A percentile compares a stretch with the other conserved stretches of the same genome.
Conservation (phyloP, 2,329 filamentous ascomycete genomes). For the Cercospora canescens region DNA sequence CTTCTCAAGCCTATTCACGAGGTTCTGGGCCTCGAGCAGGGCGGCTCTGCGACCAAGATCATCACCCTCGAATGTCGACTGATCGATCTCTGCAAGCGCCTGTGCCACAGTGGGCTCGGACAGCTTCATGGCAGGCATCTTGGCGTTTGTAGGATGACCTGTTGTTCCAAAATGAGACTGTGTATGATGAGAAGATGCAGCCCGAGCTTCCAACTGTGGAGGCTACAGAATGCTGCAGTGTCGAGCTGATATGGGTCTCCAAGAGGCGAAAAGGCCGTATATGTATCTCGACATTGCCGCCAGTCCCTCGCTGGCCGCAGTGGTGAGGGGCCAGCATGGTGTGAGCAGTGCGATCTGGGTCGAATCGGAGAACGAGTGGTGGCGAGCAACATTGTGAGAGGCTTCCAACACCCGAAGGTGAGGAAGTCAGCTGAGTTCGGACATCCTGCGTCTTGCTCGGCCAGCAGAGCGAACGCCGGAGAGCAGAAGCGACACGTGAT, state of each 20-base stretch:
- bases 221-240: not conserved
- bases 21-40: not conserved
- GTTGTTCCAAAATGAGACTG: not conserved
- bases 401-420: not conserved
- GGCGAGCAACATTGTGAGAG: not conserved
- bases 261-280: not conserved
- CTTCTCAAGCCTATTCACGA: not conserved
- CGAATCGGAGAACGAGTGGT: not conserved
- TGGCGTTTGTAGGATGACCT: not conserved
- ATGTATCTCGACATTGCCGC: not conserved
- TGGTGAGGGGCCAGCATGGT: not conserved
- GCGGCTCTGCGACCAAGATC: not conserved
- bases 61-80: not conserved
- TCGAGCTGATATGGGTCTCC: not conserved
- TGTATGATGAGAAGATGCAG: not conserved
- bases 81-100: not conserved
- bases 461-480: not conserved
- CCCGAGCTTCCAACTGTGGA: not conserved
- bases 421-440: not conserved
- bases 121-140: not conserved
- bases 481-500: not conserved
- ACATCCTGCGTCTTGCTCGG: not conserved
- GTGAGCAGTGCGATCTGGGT: not conserved
- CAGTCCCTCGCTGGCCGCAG: not conserved
- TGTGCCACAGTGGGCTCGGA: not conserved